phyloP scores from a whole-genome alignment of 1,139 yeast genomes.

The Tardiomyces digboiensis region DNA sequence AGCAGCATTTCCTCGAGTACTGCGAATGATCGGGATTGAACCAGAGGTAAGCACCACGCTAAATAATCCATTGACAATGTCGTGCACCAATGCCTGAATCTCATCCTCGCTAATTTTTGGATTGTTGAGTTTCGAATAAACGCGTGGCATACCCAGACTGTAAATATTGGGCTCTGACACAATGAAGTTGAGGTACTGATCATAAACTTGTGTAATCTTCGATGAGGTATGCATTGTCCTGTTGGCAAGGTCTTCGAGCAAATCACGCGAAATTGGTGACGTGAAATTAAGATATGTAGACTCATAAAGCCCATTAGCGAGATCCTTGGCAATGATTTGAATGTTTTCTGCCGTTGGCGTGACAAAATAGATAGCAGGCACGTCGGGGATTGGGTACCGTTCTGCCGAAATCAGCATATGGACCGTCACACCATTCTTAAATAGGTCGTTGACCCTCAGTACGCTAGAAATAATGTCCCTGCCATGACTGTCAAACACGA shows the following conservation, averaged over 20 bases:
- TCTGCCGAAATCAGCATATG: conserved; percentile 64
- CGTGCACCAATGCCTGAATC: conserved; percentile 59
- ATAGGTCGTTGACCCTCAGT: conserved; percentile 78
- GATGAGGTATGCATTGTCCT: conserved; percentile 60
- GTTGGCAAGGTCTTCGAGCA: conserved; percentile 84
- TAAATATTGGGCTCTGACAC: conserved; percentile 92
- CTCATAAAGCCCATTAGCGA: conserved; percentile 66
- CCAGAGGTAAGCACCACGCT: conserved; percentile 72
- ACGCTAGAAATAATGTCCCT: conserved; percentile 85
- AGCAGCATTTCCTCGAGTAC: conserved; percentile 92
- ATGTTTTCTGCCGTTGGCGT: conserved; percentile 80
- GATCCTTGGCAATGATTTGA: conserved; percentile 56
- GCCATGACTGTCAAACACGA: conserved; percentile 71
- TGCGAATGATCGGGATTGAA: conserved; percentile 79
- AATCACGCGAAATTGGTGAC: conserved; percentile 61
- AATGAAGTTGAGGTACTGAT: conserved; percentile 83
- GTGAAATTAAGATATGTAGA: conserved; percentile 80
- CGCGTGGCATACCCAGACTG: conserved; percentile 58
- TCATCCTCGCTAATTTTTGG: conserved; percentile 67
- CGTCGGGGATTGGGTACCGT: conserved; percentile 80
- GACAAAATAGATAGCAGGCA: conserved; percentile 87
- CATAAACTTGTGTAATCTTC: conserved; percentile 79
- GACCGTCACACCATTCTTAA: conserved; percentile 84
- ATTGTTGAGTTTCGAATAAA: conserved; percentile 60
- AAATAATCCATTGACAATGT: conserved; percentile 70